Evolutionary conservation across 2,329 filamentous ascomycete species (phyloP), one percentile per base, ranked within the genome.

Genomic region (Aschersonia sp.): DNA sequence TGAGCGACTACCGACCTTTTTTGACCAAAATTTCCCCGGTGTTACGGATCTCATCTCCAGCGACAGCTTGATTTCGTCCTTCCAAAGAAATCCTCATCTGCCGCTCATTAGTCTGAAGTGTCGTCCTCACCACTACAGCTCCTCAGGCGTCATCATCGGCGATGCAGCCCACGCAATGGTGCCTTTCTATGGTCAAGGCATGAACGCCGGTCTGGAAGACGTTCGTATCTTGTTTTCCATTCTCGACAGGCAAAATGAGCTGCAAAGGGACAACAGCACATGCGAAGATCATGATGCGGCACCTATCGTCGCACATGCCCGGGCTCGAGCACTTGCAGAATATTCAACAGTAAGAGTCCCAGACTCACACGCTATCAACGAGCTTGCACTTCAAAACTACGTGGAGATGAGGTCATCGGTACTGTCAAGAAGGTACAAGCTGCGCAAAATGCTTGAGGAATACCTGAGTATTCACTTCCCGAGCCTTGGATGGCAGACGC

Each of bases 141-240:
- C 79, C 30, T 84, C 81, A 0, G 87, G 76, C 33, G 87, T 94
- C 50, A 87, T 98, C 45, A 62, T 98, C 37, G 92, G 92, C 50
- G 92, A 98, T 61, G 88, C 92, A 6, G 89, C 92, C 0, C 92
- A 98, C 62, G 92, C 94, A 49, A 96, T 98, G 82, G 88, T 98
- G 0, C 92, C 92, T 0, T 98, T 98, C 65, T 98, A 97, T 63
- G 92, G 92, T 0, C 92, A 98, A 63, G 92, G 92, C 39, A 94
- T 98, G 81, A 98, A 98, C 59, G 85, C 92, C 0, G 92, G 92
- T 0, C 78, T 98, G 42, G 92, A 98, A 67, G 90, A 96, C 57
- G 88, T 98, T 10, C 81, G 85, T 6, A 81, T 94, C 5, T 76
- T 98, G 1, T 98, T 95, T 64, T 78, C 81, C 1, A 73, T 84